Base-by-base conservation (phyloP, 2,329 filamentous ascomycete genomes). In the Colletotrichum acutatum region DNA sequence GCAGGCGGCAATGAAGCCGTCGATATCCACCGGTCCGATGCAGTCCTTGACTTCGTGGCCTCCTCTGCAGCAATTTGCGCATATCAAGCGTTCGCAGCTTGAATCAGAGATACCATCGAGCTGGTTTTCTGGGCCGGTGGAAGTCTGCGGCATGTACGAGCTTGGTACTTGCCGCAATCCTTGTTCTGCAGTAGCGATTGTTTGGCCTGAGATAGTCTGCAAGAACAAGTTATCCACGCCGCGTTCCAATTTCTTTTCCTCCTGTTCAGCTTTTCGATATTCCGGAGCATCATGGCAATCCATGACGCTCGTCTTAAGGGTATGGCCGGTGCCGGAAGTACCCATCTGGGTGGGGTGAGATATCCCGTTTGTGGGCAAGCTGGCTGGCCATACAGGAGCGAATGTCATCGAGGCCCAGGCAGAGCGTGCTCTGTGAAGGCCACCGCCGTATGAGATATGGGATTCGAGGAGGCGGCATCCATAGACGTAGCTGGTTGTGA, bases 361-460 rank as follows among this genome's bases (percentile, higher is more conserved):
- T 2, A n/a, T 7, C 11, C 11, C 6, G 14, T 30, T 8, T 4
- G 34, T 8, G 5, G 34, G 6, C 3, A 32, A 57, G 52, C 8
- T 12, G 26, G 19, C 22, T 26, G 24, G 4, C 5, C 9, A 3
- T 24, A 16, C 32, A 8, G 42, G 4, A 19, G 46, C 24, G 9
- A 71, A 62, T 4, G 14, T 37, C 57, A 71, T 67, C 16, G 68
- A 71, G 14, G 56, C 24, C 68, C 68, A 71, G 4, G 49, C 32
- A 11, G 57, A 62, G 12, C 26, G 22, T 4, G 68, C 68, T 2
- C 68, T 34, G 1, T 42, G 32, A 12, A 71, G 64, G 16, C 68
- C 57, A 22, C 68, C 64, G 16, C 65, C 64, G 22, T 49, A 49
- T 2, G 49, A 49, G 6, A 56, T 5, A 28, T 34, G 34, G 0